These are phyloP conservation scores for Hondaea fermentalgiana DNA, from an alignment of 108 stramenopile species.

Conservation along the genomic window DNA sequence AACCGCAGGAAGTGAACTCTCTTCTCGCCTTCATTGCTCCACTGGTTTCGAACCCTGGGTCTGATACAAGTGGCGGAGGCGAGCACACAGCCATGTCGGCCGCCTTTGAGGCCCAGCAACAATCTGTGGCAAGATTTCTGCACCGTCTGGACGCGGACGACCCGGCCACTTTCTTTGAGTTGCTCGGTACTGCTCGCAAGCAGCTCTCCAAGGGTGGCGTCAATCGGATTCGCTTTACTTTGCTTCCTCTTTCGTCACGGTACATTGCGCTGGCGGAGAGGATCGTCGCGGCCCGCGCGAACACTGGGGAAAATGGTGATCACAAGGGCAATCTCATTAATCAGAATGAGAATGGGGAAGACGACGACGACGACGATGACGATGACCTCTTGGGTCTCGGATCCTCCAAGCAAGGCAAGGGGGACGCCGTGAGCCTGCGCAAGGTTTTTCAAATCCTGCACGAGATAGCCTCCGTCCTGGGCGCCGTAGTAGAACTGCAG, in stretches of 20 bases:
- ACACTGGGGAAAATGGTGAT: no score
- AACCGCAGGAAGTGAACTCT: conserved; percentile 58
- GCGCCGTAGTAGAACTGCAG: conserved; percentile 48
- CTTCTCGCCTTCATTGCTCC: conserved; percentile 79
- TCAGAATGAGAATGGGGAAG: conserved; percentile 2
- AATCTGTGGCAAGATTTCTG: conserved; percentile 74
- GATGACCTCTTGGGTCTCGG: not conserved
- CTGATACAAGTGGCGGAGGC: conserved; percentile 43
- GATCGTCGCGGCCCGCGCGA: conserved; percentile 23
- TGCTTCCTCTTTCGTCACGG: conserved; percentile 72
- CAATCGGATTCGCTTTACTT: conserved; percentile 56
- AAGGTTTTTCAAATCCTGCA: conserved; percentile 89
- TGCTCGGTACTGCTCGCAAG: conserved; percentile 61
- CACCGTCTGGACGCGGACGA: conserved; percentile 71
- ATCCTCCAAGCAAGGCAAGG: not conserved
- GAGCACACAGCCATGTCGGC: conserved; percentile 23
- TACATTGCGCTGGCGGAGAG: conserved; percentile 61
- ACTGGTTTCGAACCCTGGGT: conserved; percentile 34
- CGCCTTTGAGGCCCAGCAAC: conserved; percentile 59
- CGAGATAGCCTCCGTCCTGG: conserved; percentile 68
- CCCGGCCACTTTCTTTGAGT: conserved; percentile 73
- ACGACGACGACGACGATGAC: conserved; percentile 3
- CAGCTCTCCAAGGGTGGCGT: conserved; percentile 56
- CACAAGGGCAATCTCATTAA: not conserved
- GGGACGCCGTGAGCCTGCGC: conserved; percentile 31